Evolutionary conservation across 257 asterid genomes (phyloP).

Genomic region (Plectranthus barbatus): DNA sequence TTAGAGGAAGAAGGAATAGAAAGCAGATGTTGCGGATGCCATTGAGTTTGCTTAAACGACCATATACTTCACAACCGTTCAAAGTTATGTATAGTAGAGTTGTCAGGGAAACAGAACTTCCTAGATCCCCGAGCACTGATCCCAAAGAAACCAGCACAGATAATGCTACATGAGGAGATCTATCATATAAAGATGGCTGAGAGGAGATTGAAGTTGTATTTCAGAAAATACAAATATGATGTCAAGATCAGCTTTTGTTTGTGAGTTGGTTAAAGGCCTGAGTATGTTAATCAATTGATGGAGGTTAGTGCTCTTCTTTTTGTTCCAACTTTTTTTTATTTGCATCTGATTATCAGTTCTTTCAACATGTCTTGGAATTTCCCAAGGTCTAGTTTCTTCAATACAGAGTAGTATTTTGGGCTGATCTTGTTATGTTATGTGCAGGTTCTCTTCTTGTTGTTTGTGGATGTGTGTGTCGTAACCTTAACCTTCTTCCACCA

Average conservation of each 20-base stretch:
- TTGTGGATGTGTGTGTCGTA: constrained; percentile 19
- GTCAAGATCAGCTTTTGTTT: constrained; percentile 19
- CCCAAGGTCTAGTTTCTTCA: no score
- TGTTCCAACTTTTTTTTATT: not conserved
- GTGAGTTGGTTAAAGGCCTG: constrained; percentile 20
- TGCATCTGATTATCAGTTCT: no score
- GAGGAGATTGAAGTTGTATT: constrained; percentile 21
- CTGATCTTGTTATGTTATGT: constrained; percentile 6
- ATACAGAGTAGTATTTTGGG: not conserved
- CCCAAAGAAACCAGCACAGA: constrained; percentile 40
- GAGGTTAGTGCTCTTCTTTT: constrained; percentile 38
- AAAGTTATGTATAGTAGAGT: constrained; percentile 86
- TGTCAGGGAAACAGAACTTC: constrained; percentile 67
- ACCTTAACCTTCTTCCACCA: constrained; percentile 9
- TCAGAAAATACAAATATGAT: constrained; percentile 16
- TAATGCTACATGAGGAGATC: constrained; percentile 35
- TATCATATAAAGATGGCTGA: constrained; percentile 20
- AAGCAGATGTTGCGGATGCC: constrained; percentile 93
- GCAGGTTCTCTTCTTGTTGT: constrained; percentile 28
- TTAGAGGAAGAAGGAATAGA: constrained; percentile 79
- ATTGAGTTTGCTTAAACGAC: constrained; percentile 76
- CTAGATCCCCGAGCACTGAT: constrained; percentile 42
- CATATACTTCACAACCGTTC: constrained; percentile 78
- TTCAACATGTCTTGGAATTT: no score
- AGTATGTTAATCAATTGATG: constrained; percentile 20